phyloP scores from a whole-genome alignment of 2,329 filamentous ascomycete species.

The Didymella lethalis region DNA sequence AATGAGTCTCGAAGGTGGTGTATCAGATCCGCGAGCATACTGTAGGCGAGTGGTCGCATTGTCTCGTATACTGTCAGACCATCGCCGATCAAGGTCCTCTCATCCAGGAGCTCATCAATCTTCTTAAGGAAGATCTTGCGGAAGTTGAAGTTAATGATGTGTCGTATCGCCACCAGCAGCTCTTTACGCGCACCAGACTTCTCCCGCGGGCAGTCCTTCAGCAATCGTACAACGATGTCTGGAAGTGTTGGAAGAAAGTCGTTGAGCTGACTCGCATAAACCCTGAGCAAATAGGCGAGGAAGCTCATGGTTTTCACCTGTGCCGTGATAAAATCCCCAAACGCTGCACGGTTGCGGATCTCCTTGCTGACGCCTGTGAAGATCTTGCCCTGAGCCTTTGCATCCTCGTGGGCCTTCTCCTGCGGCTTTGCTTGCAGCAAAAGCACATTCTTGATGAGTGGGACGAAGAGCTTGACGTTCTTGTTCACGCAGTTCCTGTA shows the following conservation, averaged over 20 bases:
- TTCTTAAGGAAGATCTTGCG: conserved; percentile 92
- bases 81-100: conserved; percentile 92
- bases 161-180: conserved; percentile 91
- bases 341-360: conserved; percentile 91
- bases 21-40: conserved; percentile 97
- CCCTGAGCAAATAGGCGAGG: conserved; percentile 86
- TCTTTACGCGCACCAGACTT: conserved; percentile 95
- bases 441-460: conserved; percentile 89
- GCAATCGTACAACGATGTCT: conserved; percentile 84
- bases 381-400: conserved; percentile 77
- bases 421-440: conserved; percentile 91
- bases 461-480: conserved; percentile 92
- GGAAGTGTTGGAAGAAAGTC: conserved; percentile 89
- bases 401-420: conserved; percentile 88
- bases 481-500: conserved; percentile 79
- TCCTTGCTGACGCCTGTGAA: conserved; percentile 93
- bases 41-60: conserved; percentile 93
- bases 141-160: conserved; percentile 99
- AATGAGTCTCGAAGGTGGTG: conserved; percentile 95
- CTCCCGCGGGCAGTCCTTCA: conserved; percentile 93
- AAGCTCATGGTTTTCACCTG: conserved; percentile 99
- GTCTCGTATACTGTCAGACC: conserved; percentile 96
- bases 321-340: conserved; percentile 96
- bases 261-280: conserved; percentile 83
- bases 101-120: conserved; percentile 93